Percentiles rank a stretch among this genome's conserved stretches.
Evolutionary conservation across 2,329 filamentous ascomycete genomes (phyloP).

Genomic region (Macrophomina phaseolina): DNA sequence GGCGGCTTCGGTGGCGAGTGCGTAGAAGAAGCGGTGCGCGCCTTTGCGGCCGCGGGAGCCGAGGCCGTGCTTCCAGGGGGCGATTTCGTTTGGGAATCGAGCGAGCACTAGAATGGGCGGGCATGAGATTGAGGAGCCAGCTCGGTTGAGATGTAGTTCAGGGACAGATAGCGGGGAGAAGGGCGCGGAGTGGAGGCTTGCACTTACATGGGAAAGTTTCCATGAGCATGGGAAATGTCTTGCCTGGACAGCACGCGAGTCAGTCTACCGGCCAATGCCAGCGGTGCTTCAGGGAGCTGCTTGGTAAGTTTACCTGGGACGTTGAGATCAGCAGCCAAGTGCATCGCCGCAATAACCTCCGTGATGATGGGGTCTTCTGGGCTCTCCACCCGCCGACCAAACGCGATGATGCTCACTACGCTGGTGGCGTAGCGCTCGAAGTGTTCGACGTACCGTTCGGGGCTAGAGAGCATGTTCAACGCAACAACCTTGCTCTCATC

Average conservation of each 20-base stretch:
- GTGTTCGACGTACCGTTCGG: conserved; percentile 58
- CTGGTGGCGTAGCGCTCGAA: conserved; percentile 61
- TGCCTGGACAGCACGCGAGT: conserved; percentile 52
- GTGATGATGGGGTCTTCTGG: conserved; percentile 63
- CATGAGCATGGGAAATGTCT: conserved; percentile 62
- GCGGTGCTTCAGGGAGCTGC: conserved; percentile 31
- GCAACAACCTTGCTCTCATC: conserved; percentile 64
- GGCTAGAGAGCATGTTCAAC: conserved; percentile 52
- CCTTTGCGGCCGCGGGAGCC: conserved; percentile 36
- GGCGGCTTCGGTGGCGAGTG: conserved; percentile 38
- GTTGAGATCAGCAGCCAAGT: conserved; percentile 61
- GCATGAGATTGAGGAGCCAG: background rate
- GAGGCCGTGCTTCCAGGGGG: conserved; percentile 45
- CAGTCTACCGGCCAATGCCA: conserved; percentile 48
- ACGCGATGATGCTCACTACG: conserved; percentile 63
- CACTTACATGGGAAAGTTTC: conserved; percentile 56
- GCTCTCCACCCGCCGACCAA: conserved; percentile 58
- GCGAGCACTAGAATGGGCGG: conserved; percentile 33
- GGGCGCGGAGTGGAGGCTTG: background rate
- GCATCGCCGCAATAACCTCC: conserved; percentile 64
- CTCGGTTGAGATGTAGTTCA: conserved; percentile 46
- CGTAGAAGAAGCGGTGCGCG: conserved; percentile 44
- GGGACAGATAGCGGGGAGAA: conserved; percentile 47
- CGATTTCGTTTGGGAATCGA: conserved; percentile 36
- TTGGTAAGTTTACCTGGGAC: conserved; percentile 35